Conservation (phyloP, 106 monocot species). For the Hemerocallis citrina region DNA sequence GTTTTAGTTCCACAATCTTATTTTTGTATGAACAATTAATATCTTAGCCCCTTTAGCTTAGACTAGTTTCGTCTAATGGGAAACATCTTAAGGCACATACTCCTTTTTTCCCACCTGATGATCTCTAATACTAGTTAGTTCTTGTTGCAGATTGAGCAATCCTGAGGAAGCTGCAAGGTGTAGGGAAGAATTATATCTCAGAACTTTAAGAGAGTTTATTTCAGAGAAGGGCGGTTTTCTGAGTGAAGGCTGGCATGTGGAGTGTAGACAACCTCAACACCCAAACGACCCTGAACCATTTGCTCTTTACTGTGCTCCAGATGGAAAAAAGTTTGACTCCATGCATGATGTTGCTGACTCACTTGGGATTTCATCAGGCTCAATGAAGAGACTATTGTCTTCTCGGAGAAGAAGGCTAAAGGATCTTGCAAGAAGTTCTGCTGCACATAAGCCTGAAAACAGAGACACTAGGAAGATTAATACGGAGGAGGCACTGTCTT, state of each 20-base stretch:
- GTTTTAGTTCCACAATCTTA: too few species aligned
- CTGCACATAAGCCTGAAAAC: constrained; percentile 25
- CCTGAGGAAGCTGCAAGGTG: constrained; percentile 14
- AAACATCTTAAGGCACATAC: background rate
- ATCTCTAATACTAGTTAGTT: constrained; percentile 7
- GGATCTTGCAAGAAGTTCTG: constrained; percentile 37
- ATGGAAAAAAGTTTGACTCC: constrained; percentile 77
- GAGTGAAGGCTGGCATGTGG: constrained; percentile 58
- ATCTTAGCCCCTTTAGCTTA: background rate
- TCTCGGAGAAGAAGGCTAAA: constrained; percentile 49
- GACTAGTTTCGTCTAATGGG: background rate
- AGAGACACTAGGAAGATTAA: constrained; percentile 19
- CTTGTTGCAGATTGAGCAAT: constrained; percentile 27
- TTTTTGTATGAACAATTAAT: background rate
- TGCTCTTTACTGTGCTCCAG: constrained; percentile 53
- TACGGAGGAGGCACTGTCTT: constrained; percentile 22
- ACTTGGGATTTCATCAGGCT: constrained; percentile 36
- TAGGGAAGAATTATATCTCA: constrained; percentile 28
- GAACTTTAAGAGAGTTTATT: constrained; percentile 39
- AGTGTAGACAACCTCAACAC: constrained; percentile 28
- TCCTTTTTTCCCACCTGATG: too few species aligned
- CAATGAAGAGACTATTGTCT: constrained; percentile 31
- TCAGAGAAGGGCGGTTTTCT: constrained; percentile 41
- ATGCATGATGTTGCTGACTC: constrained; percentile 68
- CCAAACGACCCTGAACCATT: constrained; percentile 12